Conservation (phyloP, 2,329 filamentous ascomycete species). For the Fusarium nygamai region DNA sequence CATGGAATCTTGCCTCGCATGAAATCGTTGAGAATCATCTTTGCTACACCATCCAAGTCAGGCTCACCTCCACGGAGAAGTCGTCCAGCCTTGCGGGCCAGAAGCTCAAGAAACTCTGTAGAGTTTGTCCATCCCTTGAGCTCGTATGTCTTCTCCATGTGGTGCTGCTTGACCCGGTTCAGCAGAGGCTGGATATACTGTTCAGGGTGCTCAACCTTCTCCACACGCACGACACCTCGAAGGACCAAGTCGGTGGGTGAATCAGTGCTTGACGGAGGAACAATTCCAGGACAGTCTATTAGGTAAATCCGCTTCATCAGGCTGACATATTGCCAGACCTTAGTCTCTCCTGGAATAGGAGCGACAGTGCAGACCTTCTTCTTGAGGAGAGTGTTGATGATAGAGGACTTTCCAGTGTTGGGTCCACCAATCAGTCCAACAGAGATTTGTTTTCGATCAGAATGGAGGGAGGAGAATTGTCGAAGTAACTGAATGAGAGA, state of each 20-base stretch:
- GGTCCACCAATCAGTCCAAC: conserved; percentile 83
- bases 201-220: conserved; percentile 95
- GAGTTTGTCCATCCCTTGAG: conserved; percentile 81
- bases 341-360: conserved; percentile 95
- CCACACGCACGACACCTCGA: conserved; percentile 89
- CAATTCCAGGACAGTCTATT: conserved; percentile 96
- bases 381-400: conserved; percentile 94
- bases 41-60: conserved; percentile 92
- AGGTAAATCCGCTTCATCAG: conserved; percentile 90
- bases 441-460: conserved; percentile 91
- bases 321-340: conserved; percentile 98
- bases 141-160: conserved; percentile 93
- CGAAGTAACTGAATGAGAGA: conserved; percentile 90
- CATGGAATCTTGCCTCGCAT: conserved; percentile 94
- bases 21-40: conserved; percentile 97
- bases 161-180: conserved; percentile 80
- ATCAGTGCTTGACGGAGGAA: conserved; percentile 86
- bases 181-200: conserved; percentile 93
- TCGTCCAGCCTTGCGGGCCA: conserved; percentile 87
- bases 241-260: conserved; percentile 88
- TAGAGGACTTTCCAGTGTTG: conserved; percentile 94
- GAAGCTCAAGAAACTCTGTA: conserved; percentile 84
- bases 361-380: conserved; percentile 95
- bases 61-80: conserved; percentile 93
- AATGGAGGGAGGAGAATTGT: conserved; percentile 91